Percentiles rank a stretch among this genome's conserved stretches.
These are phyloP conservation scores for Microbotryomycetes sp. DNA, from an alignment of 1,284 basidiomycete genomes.

Conservation along the genomic window DNA sequence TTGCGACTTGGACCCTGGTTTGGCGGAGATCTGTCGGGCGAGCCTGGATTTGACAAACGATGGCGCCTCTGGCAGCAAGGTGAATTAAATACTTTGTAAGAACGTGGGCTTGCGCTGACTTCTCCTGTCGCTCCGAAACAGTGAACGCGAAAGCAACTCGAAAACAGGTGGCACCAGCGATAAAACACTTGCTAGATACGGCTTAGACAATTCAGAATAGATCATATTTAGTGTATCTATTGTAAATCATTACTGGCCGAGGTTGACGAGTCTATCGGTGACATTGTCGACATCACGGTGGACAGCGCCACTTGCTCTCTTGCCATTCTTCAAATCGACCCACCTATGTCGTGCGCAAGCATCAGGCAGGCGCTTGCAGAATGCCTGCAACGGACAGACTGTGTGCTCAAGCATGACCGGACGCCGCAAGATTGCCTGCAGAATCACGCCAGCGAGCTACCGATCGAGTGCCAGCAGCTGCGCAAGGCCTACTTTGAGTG, in stretches of 20 bases:
- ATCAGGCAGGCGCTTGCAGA: constrained; percentile 66
- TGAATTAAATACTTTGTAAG: background rate
- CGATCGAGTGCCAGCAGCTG: constrained; percentile 63
- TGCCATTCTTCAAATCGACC: too few relatives aligned
- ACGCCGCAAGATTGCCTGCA: constrained; percentile 61
- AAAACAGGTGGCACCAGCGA: constrained; percentile 69
- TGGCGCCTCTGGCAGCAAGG: constrained; percentile 61
- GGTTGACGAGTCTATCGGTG: too few relatives aligned
- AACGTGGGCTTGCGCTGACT: too few relatives aligned
- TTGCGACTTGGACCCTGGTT: constrained; percentile 49
- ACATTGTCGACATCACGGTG: too few relatives aligned
- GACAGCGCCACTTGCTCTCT: background rate
- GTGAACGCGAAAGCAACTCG: constrained; percentile 62
- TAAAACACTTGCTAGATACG: constrained; percentile 48
- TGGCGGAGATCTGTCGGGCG: constrained; percentile 38
- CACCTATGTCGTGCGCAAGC: constrained; percentile 64
- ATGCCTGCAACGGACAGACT: constrained; percentile 71
- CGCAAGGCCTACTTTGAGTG: constrained; percentile 75
- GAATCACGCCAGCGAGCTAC: constrained; percentile 61
- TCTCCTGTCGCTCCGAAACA: background rate
- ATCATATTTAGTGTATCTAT: too few relatives aligned
- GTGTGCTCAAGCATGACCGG: constrained; percentile 54
- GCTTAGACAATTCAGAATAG: too few relatives aligned
- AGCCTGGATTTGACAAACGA: constrained; percentile 27
- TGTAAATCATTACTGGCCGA: too few relatives aligned